A percentile compares a stretch with the other conserved stretches of the same genome.
phyloP scores from a whole-genome alignment of 2,329 filamentous ascomycete genomes.

The Mariannaea elegans region DNA sequence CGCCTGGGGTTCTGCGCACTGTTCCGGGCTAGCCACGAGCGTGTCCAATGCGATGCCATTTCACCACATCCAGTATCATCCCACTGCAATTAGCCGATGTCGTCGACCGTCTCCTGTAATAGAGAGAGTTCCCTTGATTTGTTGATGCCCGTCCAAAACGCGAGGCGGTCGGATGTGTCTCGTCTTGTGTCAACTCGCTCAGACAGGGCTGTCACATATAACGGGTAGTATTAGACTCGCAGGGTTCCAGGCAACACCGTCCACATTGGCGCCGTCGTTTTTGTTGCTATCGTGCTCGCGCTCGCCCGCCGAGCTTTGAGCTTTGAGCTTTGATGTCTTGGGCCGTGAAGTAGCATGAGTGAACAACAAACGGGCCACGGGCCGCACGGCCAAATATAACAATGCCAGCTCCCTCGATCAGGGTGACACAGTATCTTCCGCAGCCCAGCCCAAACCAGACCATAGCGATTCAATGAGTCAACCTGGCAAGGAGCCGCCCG shows the following conservation, averaged over 20 bases:
- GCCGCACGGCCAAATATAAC: slow-evolving; percentile 14
- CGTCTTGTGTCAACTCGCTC: background rate
- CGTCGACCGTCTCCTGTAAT: background rate
- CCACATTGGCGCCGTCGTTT: background rate
- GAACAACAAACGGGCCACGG: background rate
- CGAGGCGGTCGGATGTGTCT: background rate
- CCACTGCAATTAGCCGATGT: background rate
- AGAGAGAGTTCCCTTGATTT: background rate
- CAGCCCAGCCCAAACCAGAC: slow-evolving; percentile 6
- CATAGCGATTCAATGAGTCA: slow-evolving; percentile 11
- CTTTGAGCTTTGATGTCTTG: slow-evolving; percentile 2
- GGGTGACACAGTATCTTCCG: slow-evolving; percentile 16
- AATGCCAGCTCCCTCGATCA: slow-evolving; percentile 5
- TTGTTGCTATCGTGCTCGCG: background rate
- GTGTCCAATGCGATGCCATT: slow-evolving; percentile 2
- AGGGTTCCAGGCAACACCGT: background rate
- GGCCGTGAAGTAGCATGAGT: background rate
- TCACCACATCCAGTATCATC: slow-evolving; percentile 4
- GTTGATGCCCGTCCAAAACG: background rate
- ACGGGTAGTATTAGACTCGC: background rate
- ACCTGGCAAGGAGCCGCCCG: background rate
- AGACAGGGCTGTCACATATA: background rate
- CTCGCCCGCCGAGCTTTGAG: background rate
- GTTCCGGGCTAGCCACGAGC: slow-evolving; percentile 6
- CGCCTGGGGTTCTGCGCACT: background rate